These are phyloP conservation scores for Fusarium nygamai DNA, from an alignment of 2,329 filamentous ascomycete species.

Conservation along the genomic window DNA sequence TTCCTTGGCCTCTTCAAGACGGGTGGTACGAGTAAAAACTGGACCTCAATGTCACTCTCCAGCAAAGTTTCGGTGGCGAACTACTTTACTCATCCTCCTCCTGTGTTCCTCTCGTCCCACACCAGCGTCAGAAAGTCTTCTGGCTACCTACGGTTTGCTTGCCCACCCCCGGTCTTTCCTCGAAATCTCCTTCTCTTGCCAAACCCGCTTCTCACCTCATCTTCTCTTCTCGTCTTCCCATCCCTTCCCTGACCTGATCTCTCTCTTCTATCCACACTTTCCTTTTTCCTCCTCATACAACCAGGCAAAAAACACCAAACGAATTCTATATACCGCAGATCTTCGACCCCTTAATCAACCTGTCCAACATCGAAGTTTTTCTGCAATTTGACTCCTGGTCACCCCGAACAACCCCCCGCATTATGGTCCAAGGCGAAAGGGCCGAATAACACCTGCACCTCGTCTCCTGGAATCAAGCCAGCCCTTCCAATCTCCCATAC, in stretches of 20 bases:
- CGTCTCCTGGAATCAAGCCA: conserved; percentile 35
- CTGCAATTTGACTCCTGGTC: conserved; percentile 17
- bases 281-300: background rate
- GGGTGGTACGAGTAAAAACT: conserved; percentile 32
- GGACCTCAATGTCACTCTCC: background rate
- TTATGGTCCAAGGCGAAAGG: conserved; percentile 49
- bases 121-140: conserved; percentile 3
- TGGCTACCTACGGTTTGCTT: background rate
- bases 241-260: conserved; percentile 22
- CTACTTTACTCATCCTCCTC: conserved; percentile 1
- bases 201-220: conserved; percentile 38
- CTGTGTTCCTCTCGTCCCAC: conserved; percentile 13
- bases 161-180: conserved; percentile 30
- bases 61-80: background rate
- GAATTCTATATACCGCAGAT: background rate
- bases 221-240: conserved; percentile 22
- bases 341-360: background rate
- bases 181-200: conserved; percentile 38
- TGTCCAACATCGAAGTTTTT: conserved; percentile 1
- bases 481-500: conserved; percentile 30
- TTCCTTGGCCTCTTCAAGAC: conserved; percentile 18
- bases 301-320: conserved; percentile 2
- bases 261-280: conserved; percentile 30
- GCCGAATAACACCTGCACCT: conserved; percentile 51
- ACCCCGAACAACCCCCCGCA: conserved; percentile 43